Percentiles rank a stretch among this genome's conserved stretches.
These are phyloP conservation scores for Solanum tarijense DNA, from an alignment of 257 asterid genomes.

Conservation along the genomic window DNA sequence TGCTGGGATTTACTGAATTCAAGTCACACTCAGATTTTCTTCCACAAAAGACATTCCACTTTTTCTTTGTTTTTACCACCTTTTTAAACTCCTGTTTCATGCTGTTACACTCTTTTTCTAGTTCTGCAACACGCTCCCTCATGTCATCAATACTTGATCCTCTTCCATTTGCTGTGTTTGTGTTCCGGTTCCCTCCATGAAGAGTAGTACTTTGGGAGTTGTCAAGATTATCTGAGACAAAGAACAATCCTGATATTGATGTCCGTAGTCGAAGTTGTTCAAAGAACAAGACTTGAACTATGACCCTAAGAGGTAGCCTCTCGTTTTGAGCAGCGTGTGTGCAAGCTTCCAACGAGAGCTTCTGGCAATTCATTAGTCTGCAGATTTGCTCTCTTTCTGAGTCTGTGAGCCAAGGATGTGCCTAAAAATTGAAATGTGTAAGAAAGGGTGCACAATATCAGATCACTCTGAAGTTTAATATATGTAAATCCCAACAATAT, in stretches of 20 bases:
- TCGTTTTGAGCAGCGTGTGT: slow-evolving; percentile 88
- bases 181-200: neutral
- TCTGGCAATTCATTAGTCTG: slow-evolving; percentile 73
- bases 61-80: slow-evolving; percentile 4
- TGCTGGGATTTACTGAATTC: neutral
- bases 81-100: slow-evolving; percentile 9
- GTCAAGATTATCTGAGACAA: slow-evolving; percentile 18
- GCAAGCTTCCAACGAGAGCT: slow-evolving; percentile 83
- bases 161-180: slow-evolving; percentile 6
- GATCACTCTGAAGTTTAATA: neutral
- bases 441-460: neutral
- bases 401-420: slow-evolving; percentile 83
- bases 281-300: slow-evolving; percentile 77
- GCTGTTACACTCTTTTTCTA: slow-evolving; percentile 1
- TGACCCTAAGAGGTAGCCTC: slow-evolving; percentile 75
- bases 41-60: slow-evolving; percentile 7
- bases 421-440: slow-evolving; percentile 19
- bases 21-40: neutral
- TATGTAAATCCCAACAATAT: neutral
- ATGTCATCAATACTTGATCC: neutral
- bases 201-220: slow-evolving; percentile 10
- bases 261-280: slow-evolving; percentile 81
- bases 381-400: slow-evolving; percentile 68
- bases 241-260: slow-evolving; percentile 78
- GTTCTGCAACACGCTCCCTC: neutral